These are phyloP conservation scores for Plenodomus lindquistii DNA, from an alignment of 2,329 filamentous ascomycete species.

Conservation along the genomic window DNA sequence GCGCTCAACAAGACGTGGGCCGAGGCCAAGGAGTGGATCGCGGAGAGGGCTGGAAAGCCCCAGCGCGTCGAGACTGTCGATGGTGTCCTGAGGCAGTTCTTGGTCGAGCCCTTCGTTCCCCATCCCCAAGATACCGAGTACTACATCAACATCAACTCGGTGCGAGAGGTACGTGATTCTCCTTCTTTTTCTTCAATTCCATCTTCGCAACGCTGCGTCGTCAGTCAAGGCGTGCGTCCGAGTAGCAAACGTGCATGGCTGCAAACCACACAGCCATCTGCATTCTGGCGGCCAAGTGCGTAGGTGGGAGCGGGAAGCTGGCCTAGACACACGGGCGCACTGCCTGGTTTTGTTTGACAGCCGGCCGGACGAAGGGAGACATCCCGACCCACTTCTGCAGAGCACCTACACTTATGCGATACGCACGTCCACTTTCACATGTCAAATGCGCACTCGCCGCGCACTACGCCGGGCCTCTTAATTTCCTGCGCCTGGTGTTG, in stretches of 20 bases:
- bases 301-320: conserved; percentile 8
- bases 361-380: conserved; percentile 47
- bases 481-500: conserved; percentile 34
- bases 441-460: conserved; percentile 25
- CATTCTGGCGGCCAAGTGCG: neutral
- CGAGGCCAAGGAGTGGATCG: conserved; percentile 92
- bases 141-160: conserved; percentile 99
- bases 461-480: conserved; percentile 16
- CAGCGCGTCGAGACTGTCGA: conserved; percentile 91
- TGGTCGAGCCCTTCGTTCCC: conserved; percentile 97
- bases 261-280: conserved; percentile 16
- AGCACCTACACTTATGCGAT: conserved; percentile 34
- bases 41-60: conserved; percentile 85
- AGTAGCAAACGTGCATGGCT: conserved; percentile 5
- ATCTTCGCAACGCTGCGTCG: conserved; percentile 5
- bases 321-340: conserved; percentile 27
- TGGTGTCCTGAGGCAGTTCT: conserved; percentile 89
- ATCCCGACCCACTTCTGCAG: conserved; percentile 43
- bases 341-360: conserved; percentile 41
- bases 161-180: conserved; percentile 84
- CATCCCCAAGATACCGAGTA: conserved; percentile 96
- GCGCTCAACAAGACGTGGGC: conserved; percentile 97
- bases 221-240: neutral
- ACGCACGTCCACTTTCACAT: conserved; percentile 42
- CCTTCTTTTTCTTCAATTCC: conserved; percentile 15